Evolutionary conservation across 495 filamentous ascomycete species (phyloP), one percentile per base, ranked within the genome.

Genomic region (Aspergillus funiculosus): DNA sequence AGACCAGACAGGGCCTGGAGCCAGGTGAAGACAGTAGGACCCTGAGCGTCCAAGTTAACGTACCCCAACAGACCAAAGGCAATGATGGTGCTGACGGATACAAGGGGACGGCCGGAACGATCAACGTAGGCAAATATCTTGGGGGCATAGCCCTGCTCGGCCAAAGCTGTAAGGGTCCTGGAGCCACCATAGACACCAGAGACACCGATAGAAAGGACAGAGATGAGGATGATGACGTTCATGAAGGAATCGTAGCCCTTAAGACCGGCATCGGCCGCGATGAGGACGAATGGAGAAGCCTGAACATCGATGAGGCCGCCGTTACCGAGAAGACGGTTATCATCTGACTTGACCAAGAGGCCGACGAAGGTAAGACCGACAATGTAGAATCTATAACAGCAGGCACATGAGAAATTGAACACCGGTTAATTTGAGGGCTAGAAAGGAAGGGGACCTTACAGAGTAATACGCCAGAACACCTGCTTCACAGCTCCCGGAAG

Each of bases 161-260:
- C 78, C 18, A 86, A 65, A 14, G 78, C 79, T 24, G 78, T 70
- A 17, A 86, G 62, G 31, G 83, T 73, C 43, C 82, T 79, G 50
- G 75, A 78, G 34, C 76, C 79, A 5, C 81, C 87, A 60, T 87
- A 94, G 36, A 89, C 74, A 66, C 85, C 87, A 8, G 84, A 82
- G 57, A 90, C 89, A 37, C 79, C 86, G 2, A 81, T 77, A 0
- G 81, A 86, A 14, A 80, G 67, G 1, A 82, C 83, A 1, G 82
- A 80, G 24, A 75, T 84, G 42, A 87, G 61, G 29, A 89, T 75
- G 17, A 86, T 77, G 8, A 78, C 86, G 64, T 91, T 94, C 66
- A 94, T 84, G 52, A 90, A 77, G 44, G 77, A 74, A 11, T 81
- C 83, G 5, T 90, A 75, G 9, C 76, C 74, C 11, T 68, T 69